Evolutionary conservation across 2,329 filamentous ascomycete genomes (phyloP).

Genomic region (Chaetomium globosum): DNA sequence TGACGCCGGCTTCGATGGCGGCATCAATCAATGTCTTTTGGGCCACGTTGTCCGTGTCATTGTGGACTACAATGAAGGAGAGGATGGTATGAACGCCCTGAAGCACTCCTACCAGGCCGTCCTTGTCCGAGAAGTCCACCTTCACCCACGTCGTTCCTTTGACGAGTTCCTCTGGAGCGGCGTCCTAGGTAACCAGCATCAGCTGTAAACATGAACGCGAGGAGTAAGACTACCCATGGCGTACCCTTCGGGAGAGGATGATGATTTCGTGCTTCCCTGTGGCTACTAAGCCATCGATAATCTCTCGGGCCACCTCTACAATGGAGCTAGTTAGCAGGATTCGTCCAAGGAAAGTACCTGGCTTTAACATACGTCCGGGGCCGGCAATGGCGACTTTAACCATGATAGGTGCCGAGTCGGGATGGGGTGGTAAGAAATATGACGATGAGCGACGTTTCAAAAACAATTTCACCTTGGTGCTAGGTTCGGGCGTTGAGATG

Average conservation of each 20-base stretch:
- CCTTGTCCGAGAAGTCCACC: constrained; percentile 33
- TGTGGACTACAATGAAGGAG: constrained; percentile 35
- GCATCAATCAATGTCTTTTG: constrained; percentile 39
- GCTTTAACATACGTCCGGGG: constrained; percentile 22
- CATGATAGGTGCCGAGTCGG: constrained; percentile 15
- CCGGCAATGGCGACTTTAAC: constrained; percentile 30
- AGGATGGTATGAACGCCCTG: constrained; percentile 36
- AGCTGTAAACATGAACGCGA: too few relatives aligned
- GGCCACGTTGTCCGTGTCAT: constrained; percentile 27
- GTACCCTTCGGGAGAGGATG: constrained; percentile 27
- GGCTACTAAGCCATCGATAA: constrained; percentile 28
- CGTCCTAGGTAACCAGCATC: constrained; percentile 23
- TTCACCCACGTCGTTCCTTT: constrained; percentile 27
- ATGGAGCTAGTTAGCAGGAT: not conserved
- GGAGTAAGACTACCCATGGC: not conserved
- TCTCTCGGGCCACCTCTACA: constrained; percentile 26
- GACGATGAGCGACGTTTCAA: not conserved
- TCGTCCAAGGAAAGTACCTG: not conserved
- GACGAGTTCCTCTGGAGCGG: constrained; percentile 12
- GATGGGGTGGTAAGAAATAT: not conserved
- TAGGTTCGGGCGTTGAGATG: not conserved
- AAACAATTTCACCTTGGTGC: too few relatives aligned
- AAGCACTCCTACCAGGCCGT: constrained; percentile 30
- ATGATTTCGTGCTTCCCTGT: constrained; percentile 27
- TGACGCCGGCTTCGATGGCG: constrained; percentile 33